These are phyloP conservation scores for Fusarium sp. DNA, from an alignment of 2,329 filamentous ascomycete species.

Conservation along the genomic window DNA sequence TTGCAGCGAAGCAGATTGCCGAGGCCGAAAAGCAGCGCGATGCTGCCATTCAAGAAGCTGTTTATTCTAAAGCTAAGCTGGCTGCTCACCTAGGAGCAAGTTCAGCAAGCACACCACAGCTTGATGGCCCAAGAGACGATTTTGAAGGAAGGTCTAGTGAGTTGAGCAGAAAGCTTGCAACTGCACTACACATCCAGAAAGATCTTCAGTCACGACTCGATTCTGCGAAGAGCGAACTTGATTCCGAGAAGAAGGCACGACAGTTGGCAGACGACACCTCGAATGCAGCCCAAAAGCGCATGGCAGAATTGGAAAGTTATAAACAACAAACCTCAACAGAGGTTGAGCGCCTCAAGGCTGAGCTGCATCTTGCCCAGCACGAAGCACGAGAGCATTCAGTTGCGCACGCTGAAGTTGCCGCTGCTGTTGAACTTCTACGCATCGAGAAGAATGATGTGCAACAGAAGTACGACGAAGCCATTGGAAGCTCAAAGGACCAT, in stretches of 20 bases:
- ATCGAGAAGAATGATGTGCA: constrained; percentile 87
- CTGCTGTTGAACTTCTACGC: constrained; percentile 76
- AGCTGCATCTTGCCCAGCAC: constrained; percentile 82
- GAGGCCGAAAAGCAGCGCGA: constrained; percentile 96
- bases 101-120: constrained; percentile 66
- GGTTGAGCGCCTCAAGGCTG: constrained; percentile 83
- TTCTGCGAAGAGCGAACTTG: constrained; percentile 72
- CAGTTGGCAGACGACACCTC: constrained; percentile 89
- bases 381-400: constrained; percentile 83
- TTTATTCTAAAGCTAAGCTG: constrained; percentile 92
- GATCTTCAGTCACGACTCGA: constrained; percentile 84
- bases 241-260: constrained; percentile 81
- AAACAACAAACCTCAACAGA: constrained; percentile 86
- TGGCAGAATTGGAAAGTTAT: constrained; percentile 84
- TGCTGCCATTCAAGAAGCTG: constrained; percentile 91
- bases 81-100: constrained; percentile 78
- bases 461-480: constrained; percentile 71
- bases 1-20: constrained; percentile 88
- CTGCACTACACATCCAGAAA: constrained; percentile 78
- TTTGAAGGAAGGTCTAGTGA: constrained; percentile 68
- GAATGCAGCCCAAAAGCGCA: constrained; percentile 81
- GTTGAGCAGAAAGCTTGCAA: constrained; percentile 83
- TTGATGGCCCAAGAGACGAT: constrained; percentile 69
- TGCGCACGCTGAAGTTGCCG: constrained; percentile 78
- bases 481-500: constrained; percentile 75